Base-by-base conservation (phyloP, 768 basidiomycete genomes). In the Kwoniella shandongensis region DNA sequence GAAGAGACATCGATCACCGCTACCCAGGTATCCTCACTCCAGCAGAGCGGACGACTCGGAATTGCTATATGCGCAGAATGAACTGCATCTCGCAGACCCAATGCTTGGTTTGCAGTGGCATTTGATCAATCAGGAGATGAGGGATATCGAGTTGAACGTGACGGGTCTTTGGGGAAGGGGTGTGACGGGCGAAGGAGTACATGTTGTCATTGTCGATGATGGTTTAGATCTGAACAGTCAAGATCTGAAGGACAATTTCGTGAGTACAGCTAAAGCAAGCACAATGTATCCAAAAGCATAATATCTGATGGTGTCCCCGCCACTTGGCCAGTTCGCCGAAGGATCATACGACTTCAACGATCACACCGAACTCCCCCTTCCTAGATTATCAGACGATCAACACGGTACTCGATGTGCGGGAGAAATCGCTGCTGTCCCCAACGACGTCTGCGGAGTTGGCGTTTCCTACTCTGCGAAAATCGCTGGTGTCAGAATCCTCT, bases 371-470 rank as follows among this genome's bases (percentile, higher is more conserved):
- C 80, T 97, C 5, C 96, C 96, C 10, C 87, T 86, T 30, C 96
- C 96, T 0, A 83, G 86, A 55, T 84, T 93, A 41, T 82, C 81
- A 23, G 93, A 98, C 63, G 96, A 99, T 66, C 89, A 90, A 66
- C 96, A 99, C 72, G 96, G 96, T 11, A 99, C 96, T 0, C 88
- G 96, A 1, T 99, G 96, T 75, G 94, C 94, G 1, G 96, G 96
- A 26, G 94, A 99, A 77, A 85, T 99, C 46, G 92, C 89, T 20
- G 96, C 96, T 1, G 85, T 82, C 13, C 89, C 88, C 73, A 99
- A 99, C 78, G 84, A 87, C 51, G 88, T 88, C 1, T 99, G 96
- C 69, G 96, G 96, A 29, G 81, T 98, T 15, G 96, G 96, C 18
- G 87, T 99, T 52, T 91, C 96, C 6, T 92, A 96, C 73, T 80